These are phyloP conservation scores for Microbotryum lychnidis-dioicae DNA, from an alignment of 1,284 basidiomycete species.

Conservation along the genomic window DNA sequence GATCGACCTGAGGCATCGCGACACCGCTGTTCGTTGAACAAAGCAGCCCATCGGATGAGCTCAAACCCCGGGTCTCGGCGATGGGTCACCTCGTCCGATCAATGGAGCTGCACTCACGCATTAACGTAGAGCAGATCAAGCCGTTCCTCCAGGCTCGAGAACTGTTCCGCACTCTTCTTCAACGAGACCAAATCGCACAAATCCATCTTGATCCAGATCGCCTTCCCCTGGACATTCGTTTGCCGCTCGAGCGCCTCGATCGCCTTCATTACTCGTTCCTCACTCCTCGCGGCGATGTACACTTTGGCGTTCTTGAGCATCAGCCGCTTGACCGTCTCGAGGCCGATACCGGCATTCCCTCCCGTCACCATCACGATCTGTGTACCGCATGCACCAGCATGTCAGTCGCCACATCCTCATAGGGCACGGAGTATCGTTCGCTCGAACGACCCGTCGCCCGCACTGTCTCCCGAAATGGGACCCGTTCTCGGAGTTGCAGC, in stretches of 20 bases:
- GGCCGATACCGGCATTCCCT: conserved; percentile 23
- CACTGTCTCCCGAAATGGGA: no score
- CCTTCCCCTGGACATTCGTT: conserved; percentile 44
- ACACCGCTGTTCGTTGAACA: no score
- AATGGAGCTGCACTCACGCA: conserved; percentile 23
- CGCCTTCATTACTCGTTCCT: conserved; percentile 46
- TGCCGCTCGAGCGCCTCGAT: conserved; percentile 42
- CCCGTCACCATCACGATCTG: conserved; percentile 41
- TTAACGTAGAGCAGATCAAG: conserved; percentile 45
- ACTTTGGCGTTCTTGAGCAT: conserved; percentile 55
- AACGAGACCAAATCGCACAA: conserved; percentile 52
- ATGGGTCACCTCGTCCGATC: no score
- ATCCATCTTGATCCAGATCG: conserved; percentile 53
- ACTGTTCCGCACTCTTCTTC: conserved; percentile 49
- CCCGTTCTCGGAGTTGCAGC: no score
- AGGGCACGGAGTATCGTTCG: no score
- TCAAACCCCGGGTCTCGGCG: no score
- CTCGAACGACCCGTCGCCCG: no score
- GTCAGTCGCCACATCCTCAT: no score
- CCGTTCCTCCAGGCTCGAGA: conserved; percentile 42
- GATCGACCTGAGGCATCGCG: no score
- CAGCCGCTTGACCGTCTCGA: conserved; percentile 34
- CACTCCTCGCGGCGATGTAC: conserved; percentile 53
- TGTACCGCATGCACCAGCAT: no score
- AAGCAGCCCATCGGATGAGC: no score